Conservation (phyloP, 2,329 filamentous ascomycete genomes). For the Boeremia lycopersici region DNA sequence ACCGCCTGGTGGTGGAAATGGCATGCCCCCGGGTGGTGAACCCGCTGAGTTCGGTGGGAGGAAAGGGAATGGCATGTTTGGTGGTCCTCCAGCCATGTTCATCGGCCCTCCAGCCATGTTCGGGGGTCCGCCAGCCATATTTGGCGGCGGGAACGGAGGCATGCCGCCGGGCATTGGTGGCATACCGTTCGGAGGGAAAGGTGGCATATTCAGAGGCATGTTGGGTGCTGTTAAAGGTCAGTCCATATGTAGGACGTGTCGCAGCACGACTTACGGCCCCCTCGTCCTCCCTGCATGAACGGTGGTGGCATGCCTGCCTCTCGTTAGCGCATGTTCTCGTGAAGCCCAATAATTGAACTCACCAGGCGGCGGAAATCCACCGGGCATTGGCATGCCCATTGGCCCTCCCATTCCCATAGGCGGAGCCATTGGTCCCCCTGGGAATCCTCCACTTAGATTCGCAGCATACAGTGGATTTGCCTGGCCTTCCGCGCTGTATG, state of each 20-base stretch:
- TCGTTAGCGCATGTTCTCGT: conserved; percentile 15
- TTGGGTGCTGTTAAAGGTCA: conserved; percentile 22
- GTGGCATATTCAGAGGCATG: conserved; percentile 42
- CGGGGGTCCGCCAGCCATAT: conserved; percentile 5
- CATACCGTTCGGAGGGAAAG: conserved; percentile 43
- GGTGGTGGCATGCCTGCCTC: conserved; percentile 44
- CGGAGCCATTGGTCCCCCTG: conserved; percentile 33
- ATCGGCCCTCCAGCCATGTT: conserved; percentile 7
- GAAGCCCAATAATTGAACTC: background rate
- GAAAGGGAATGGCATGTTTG: conserved; percentile 41
- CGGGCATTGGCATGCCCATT: conserved; percentile 27
- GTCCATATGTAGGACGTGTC: background rate
- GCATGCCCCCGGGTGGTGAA: conserved; percentile 44
- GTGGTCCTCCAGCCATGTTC: conserved; percentile 16
- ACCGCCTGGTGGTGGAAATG: conserved; percentile 46
- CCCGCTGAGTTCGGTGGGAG: conserved; percentile 31
- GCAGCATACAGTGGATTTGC: conserved; percentile 77
- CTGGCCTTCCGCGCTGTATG: conserved; percentile 93
- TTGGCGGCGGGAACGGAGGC: conserved; percentile 46
- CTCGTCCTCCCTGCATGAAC: conserved; percentile 48
- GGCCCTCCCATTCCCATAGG: conserved; percentile 26
- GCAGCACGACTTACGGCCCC: conserved; percentile 41
- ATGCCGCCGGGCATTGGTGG: conserved; percentile 44
- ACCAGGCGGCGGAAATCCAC: conserved; percentile 29
- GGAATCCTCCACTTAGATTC: conserved; percentile 56